Evolutionary conservation across 2,329 filamentous ascomycete genomes (phyloP), one percentile per base, ranked within the genome.

Genomic region (Microsporum canis): DNA sequence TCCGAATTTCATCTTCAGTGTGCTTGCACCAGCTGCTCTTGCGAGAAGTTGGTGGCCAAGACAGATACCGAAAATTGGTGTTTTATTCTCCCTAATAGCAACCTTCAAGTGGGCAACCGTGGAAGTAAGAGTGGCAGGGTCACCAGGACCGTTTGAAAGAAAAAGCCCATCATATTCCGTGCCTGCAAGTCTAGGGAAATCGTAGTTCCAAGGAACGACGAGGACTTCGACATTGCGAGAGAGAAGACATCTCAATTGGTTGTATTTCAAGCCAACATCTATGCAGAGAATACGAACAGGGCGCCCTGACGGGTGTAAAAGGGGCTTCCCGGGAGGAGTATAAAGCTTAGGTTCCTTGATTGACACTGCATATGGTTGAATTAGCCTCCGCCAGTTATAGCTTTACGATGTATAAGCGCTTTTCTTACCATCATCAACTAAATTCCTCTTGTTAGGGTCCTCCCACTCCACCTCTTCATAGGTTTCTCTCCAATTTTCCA

Each of bases 181-280:
- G 62, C 85, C 87, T 60, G 86, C 85, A 61, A 90, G 82, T 60
- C 80, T 77, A 60, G 87, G 84, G 73, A 97, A 91, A 74, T 97
- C 88, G 71, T 96, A 91, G 77, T 99, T 86, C 91, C 92, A 99
- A 7, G 94, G 94, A 65, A 94, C 91, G 61, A 96, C 90, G 66
- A 96, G 78, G 57, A 97, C 91, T 73, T 99, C 94, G 61, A 97
- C 88, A 60, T 94, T 94, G 68, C 94, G 86, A 69, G 85, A 87
- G 63, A 99, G 81, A 69, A 99, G 86, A 78, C 94, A 99, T 67
- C 94, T 84, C 68, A 99, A 82, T 78, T 99, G 94, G 78, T 97
- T 99, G 79, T 89, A 96, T 78, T 99, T 99, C 80, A 97, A 86
- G 73, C 94, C 94, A 68, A 99, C 92, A 78, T 99, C 94, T 68